These are phyloP conservation scores for Colletotrichum camelliae DNA, from an alignment of 2,329 filamentous ascomycete species.

Conservation along the genomic window DNA sequence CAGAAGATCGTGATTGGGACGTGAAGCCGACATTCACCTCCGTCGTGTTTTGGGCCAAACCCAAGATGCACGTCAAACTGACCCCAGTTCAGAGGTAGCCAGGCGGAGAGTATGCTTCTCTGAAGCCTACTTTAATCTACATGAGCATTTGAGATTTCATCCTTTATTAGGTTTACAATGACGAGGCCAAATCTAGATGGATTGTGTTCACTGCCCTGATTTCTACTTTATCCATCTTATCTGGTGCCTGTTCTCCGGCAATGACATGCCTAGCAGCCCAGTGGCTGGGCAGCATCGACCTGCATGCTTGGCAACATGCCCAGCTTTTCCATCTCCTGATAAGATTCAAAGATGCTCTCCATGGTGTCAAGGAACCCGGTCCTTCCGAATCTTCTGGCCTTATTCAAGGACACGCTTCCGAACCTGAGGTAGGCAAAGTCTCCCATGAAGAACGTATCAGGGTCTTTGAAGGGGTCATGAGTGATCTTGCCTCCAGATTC, in stretches of 20 bases:
- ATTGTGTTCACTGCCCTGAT: background rate
- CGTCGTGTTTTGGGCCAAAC: background rate
- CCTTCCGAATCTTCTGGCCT: background rate
- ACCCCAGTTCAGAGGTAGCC: background rate
- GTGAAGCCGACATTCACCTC: background rate
- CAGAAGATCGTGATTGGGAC: slow-evolving; percentile 24
- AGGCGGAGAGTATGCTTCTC: background rate
- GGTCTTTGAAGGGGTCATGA: background rate
- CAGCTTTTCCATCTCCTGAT: background rate
- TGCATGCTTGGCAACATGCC: background rate
- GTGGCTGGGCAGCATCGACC: background rate
- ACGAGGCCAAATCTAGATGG: background rate
- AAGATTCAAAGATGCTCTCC: slow-evolving; percentile 3
- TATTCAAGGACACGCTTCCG: background rate
- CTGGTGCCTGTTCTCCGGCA: background rate
- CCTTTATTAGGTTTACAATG: fast-evolving
- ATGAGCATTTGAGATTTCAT: background rate
- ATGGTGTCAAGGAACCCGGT: background rate
- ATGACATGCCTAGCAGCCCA: background rate
- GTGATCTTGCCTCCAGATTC: background rate
- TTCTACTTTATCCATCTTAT: background rate
- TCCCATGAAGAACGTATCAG: background rate
- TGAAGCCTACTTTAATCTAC: background rate
- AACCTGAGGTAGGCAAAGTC: background rate
- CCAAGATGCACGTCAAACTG: background rate